Evolutionary conservation across 495 filamentous ascomycete species (phyloP), one percentile per base, ranked within the genome.

Genomic region (Daldinia grandis): DNA sequence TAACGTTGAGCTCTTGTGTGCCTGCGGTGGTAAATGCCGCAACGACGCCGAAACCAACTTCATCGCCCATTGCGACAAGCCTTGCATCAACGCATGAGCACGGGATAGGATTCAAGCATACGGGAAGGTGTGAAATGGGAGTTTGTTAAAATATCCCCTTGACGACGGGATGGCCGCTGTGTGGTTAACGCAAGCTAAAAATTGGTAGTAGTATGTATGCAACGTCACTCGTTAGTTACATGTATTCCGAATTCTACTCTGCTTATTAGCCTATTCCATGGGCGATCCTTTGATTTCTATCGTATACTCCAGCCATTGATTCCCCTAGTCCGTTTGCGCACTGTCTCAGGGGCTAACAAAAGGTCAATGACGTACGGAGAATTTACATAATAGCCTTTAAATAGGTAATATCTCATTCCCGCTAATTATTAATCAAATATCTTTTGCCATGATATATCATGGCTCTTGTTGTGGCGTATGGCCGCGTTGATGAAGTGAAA

Each of bases 21-120:
- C 78, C 15, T 83, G 81, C 38, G 70, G 76, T 21, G 72, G 76
- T 51, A 74, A 74, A 44, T 83, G 81, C 50, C 56, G 81, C 62
- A 83, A 83, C 53, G 73, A 77, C 17, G 75, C 75, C 9, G 71
- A 72, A 17, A 71, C 35, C 27, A 77, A 77, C 38, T 75, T 68
- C 62, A 77, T 77, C 44, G 75, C 75, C 1, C 75, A 77, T 21
- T 77, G 75, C 59, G 75, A 77, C 31, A 71, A 73, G 24, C 73
- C 75, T 19, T 77, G 75, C 62, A 74, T 77, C 59, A 77, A 77
- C 33, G 24, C 27, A 28, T 72, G 15, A 67, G 21, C 12, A 28
- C 17, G 17, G 6, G 37, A 12, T 31, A 42, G 6, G 44, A 17
- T 50, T 49, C 1, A 51, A 30, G 35, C 19, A 59, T 15, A 12